Evolutionary conservation across 257 asterid species (phyloP), one percentile per base, ranked within the genome.

Genomic region (Nicotiana noctiflora): DNA sequence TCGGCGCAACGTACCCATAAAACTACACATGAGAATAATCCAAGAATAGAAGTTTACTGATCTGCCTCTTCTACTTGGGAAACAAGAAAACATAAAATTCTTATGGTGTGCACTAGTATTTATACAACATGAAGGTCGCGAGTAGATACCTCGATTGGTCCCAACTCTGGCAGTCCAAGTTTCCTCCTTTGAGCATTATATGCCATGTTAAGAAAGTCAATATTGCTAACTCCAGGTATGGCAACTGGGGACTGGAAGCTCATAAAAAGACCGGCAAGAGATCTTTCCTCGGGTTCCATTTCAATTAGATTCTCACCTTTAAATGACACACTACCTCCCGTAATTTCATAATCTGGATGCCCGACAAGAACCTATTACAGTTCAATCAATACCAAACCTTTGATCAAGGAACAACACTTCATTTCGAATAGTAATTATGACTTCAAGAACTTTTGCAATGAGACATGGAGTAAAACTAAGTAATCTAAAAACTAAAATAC

Each of bases 201-300:
- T 44, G 99, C 97, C 99, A 96, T 96, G 75, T 90, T 91, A 87
- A 96, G 90, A 88, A 96, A 96, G 86, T 91, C 98, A 64, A 90
- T 94, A 89, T 96, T 96, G 88, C 98, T 89, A 53, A 94, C 98
- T 77, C 98, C 99, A 18, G 99, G 99, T 79, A 96, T 94, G 87
- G 88, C 99, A 83, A 96, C 93, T 32, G 99, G 99, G 67, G 98
- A 87, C 85, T 96, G 99, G 82, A 96, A 96, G 89, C 98, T 96
- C 98, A 96, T 89, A 84, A 96, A 96, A 83, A 96, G 87, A 82
- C 99, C 98, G 80, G 97, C 98, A n/a, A 88, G 75, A 82, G 99
- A 90, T 85, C 98, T 91, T 83, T 96, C 98, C 87, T 96, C 98
- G 19, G 99, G 97, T 80, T 81, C 95, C 99, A 96, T 92, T 87